Conservation (phyloP, 345 rosid genomes). For the Triadica sebifera region DNA sequence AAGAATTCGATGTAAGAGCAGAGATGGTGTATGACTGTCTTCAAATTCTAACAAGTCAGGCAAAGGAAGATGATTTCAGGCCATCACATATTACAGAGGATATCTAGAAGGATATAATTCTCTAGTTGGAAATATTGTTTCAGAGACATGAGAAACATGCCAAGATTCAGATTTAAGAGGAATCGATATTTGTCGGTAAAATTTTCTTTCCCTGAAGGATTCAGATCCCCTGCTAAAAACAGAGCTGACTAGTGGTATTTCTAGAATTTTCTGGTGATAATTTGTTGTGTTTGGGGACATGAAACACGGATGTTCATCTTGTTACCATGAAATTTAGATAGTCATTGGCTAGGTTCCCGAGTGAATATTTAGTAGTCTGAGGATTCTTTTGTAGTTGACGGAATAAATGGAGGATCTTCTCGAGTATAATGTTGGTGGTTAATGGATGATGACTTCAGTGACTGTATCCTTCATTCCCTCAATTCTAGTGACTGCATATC, state of each 20-base stretch:
- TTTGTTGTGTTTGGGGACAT: too few relatives aligned
- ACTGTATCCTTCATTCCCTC: slow-evolving; percentile 49
- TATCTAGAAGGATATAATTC: not conserved
- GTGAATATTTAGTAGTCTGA: slow-evolving; percentile 35
- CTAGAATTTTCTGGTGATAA: too few relatives aligned
- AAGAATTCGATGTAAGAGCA: not conserved
- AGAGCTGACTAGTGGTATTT: not conserved
- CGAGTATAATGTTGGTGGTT: slow-evolving; percentile 68
- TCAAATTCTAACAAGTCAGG: not conserved
- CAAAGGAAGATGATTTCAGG: not conserved
- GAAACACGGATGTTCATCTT: too few relatives aligned
- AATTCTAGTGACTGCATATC: slow-evolving; percentile 69
- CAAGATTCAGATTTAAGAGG: not conserved
- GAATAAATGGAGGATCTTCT: slow-evolving; percentile 55
- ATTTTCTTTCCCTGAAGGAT: too few relatives aligned
- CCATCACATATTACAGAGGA: not conserved
- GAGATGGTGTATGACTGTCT: not conserved
- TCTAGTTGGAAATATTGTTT: not conserved
- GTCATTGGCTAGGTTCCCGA: too few relatives aligned
- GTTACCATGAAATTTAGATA: too few relatives aligned
- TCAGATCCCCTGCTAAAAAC: not conserved
- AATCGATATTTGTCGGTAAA: too few relatives aligned
- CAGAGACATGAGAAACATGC: not conserved
- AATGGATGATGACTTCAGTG: slow-evolving; percentile 64
- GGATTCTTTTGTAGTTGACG: slow-evolving; percentile 53